Conservation (phyloP, 441 rosid species). For the Adansonia gregorii region DNA sequence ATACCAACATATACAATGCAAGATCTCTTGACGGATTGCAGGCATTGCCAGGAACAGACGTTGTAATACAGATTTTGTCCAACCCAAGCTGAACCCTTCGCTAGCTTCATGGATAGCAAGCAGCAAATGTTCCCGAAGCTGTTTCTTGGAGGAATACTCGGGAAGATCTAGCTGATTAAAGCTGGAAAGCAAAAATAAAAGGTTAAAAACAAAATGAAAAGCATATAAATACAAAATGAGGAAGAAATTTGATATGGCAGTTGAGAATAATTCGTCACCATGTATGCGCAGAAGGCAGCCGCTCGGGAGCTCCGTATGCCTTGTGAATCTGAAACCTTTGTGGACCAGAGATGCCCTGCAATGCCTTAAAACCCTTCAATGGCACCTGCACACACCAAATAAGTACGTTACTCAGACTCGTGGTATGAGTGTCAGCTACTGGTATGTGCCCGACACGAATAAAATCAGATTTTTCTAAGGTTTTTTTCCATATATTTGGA, state of each 20-base stretch:
- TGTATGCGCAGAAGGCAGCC: conserved; percentile 97
- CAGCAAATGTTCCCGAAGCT: conserved; percentile 79
- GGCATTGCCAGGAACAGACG: no score
- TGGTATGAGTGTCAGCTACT: no score
- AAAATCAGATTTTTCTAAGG: no score
- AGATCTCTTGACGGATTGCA: no score
- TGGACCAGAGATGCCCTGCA: conserved; percentile 98
- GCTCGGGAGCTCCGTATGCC: conserved; percentile 92
- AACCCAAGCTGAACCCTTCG: conserved; percentile 50
- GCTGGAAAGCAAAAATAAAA: conserved; percentile 46
- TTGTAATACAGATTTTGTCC: no score
- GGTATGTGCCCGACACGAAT: no score
- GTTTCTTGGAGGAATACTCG: conserved; percentile 81
- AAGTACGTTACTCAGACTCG: no score
- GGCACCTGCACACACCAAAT: conserved; percentile 72
- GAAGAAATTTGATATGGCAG: not conserved
- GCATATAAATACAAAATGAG: not conserved
- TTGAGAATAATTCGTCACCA: conserved; percentile 51
- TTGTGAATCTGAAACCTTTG: conserved; percentile 97
- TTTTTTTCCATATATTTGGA: no score
- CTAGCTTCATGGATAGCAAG: conserved; percentile 97
- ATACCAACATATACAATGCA: no score
- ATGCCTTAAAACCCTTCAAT: conserved; percentile 88
- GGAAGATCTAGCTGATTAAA: conserved; percentile 98
- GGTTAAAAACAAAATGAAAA: not conserved